Evolutionary conservation across 202 grass and related monocot species (phyloP).

Genomic region (Dendrocalamus latiflorus): DNA sequence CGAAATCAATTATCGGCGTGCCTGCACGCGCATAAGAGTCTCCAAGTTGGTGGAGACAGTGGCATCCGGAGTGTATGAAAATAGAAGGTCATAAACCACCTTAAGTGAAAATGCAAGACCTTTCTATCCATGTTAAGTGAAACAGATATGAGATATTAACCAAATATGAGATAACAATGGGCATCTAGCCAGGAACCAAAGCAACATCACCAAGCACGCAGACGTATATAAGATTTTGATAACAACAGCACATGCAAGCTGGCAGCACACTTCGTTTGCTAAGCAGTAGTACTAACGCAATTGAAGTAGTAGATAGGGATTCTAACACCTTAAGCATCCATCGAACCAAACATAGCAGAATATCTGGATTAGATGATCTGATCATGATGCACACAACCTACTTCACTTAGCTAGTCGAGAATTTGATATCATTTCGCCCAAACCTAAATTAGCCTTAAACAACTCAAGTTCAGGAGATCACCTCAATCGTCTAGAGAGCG

Average conservation of each 20-base stretch:
- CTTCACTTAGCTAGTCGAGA: not conserved
- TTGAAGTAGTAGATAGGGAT: not conserved
- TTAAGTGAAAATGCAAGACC: no score
- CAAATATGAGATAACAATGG: no score
- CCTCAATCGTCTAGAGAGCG: not conserved
- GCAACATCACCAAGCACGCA: no score
- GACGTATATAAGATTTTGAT: not conserved
- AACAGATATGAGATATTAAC: no score
- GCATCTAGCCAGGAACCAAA: no score
- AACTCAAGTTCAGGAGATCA: not conserved
- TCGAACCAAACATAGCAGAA: not conserved
- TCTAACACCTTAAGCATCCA: not conserved
- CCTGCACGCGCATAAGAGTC: no score
- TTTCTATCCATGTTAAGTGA: no score
- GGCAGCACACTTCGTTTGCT: not conserved
- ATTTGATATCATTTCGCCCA: not conserved
- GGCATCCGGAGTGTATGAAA: no score
- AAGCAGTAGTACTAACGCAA: not conserved
- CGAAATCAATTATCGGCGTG: no score
- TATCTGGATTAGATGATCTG: not conserved
- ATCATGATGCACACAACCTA: not conserved
- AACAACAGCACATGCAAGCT: no score
- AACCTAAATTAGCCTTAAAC: not conserved
- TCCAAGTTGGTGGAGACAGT: no score
- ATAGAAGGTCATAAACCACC: no score